These are phyloP conservation scores for Rosa lucieae DNA, from an alignment of 306 rosid species.

Conservation along the genomic window DNA sequence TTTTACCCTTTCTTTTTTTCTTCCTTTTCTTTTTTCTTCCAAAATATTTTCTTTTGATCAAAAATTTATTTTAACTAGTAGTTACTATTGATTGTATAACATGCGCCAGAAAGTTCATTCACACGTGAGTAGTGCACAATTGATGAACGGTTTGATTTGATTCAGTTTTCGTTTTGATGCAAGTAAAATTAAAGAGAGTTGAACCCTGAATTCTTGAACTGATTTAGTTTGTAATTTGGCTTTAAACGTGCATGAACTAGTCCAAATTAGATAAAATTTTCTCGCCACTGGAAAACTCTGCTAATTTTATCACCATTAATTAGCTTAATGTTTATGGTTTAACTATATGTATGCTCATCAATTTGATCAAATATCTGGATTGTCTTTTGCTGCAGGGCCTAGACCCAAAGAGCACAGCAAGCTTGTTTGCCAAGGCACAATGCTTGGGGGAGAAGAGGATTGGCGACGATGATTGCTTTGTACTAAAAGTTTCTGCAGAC, in stretches of 20 bases:
- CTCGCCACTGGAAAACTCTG: not conserved
- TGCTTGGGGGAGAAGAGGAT: constrained; percentile 84
- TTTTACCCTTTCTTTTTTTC: constrained; percentile 23
- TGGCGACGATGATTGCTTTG: constrained; percentile 81
- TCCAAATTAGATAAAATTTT: not conserved
- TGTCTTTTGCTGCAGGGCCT: constrained; percentile 52
- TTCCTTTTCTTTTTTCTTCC: not conserved
- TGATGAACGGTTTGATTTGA: not conserved
- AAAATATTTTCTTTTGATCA: not conserved
- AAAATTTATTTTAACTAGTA: not conserved
- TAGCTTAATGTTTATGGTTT: not conserved
- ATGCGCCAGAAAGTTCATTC: not conserved
- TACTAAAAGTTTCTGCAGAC: constrained; percentile 74
- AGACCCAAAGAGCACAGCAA: constrained; percentile 89
- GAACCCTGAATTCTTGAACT: not conserved
- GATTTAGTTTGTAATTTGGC: not conserved
- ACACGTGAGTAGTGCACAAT: not conserved
- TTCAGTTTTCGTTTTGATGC: not conserved
- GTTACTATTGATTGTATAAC: not conserved
- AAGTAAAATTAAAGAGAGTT: too few species aligned
- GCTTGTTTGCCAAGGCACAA: constrained; percentile 86
- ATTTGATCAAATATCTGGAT: not conserved
- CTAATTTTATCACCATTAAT: not conserved
- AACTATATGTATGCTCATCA: not conserved
- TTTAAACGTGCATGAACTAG: not conserved